Percentiles rank a stretch among this genome's conserved stretches.
phyloP scores from a whole-genome alignment of 345 rosid species.

The Kandelia obovata region DNA sequence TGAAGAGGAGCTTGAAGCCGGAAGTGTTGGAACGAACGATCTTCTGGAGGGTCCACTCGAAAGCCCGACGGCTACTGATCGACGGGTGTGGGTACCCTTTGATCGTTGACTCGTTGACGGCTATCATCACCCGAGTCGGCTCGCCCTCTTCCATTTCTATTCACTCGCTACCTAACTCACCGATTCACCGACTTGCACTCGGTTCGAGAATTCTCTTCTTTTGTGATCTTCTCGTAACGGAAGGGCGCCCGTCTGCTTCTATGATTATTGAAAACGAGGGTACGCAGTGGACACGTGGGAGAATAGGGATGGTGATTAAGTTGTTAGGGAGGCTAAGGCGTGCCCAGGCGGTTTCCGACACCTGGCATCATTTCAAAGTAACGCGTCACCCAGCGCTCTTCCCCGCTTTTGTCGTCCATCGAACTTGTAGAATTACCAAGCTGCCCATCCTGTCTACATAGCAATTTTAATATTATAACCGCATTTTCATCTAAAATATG shows the following conservation, averaged over 20 bases:
- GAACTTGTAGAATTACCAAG: neutral
- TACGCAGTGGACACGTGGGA: neutral
- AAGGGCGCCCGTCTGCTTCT: neutral
- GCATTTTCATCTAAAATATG: too few species aligned
- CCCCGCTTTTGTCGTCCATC: neutral
- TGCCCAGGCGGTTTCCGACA: neutral
- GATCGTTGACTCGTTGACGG: conserved; percentile 86
- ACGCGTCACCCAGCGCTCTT: neutral
- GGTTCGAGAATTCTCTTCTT: neutral
- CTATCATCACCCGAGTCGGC: conserved; percentile 76
- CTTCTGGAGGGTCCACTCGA: conserved; percentile 87
- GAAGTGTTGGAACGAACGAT: conserved; percentile 70
- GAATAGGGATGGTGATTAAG: neutral
- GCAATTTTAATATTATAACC: too few species aligned
- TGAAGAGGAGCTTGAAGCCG: conserved; percentile 84
- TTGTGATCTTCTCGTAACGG: neutral
- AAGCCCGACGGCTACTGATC: conserved; percentile 87
- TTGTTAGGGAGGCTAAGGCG: neutral
- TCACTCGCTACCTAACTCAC: conserved; percentile 11
- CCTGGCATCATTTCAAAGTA: neutral
- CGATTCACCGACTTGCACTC: neutral
- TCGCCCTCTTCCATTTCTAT: conserved; percentile 28
- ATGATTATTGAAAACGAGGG: neutral
- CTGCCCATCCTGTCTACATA: neutral
- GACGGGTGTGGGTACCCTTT: conserved; percentile 91